Conservation (phyloP, 2,329 filamentous ascomycete species). For the Saccharata proteae region DNA sequence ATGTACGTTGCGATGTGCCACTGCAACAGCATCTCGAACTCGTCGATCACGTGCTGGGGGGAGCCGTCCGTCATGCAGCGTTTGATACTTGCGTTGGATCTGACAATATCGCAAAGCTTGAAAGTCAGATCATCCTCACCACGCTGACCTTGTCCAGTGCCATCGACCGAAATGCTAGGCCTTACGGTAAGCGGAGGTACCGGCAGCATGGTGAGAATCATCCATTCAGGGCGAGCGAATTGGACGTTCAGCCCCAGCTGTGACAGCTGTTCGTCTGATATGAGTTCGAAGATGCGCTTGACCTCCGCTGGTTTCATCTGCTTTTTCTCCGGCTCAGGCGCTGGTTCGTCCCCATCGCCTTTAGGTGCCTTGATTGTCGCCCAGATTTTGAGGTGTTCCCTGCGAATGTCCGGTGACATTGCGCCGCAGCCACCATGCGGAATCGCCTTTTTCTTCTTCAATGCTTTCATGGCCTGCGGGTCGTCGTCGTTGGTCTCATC, state of each 20-base stretch:
- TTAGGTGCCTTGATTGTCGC: constrained; percentile 61
- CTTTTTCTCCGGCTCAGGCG: constrained; percentile 55
- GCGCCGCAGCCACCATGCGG: constrained; percentile 89
- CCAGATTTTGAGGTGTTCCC: constrained; percentile 72
- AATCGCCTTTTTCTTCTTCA: constrained; percentile 36
- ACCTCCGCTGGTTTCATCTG: constrained; percentile 74
- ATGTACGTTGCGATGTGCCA: constrained; percentile 99
- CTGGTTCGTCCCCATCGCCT: constrained; percentile 59
- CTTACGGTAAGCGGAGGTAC: constrained; percentile 93
- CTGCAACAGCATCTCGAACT: constrained; percentile 85
- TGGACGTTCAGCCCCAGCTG: constrained; percentile 89
- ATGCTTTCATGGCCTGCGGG: constrained; percentile 47
- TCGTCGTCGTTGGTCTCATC: constrained; percentile 40
- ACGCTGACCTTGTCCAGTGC: constrained; percentile 79
- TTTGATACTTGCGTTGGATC: constrained; percentile 88
- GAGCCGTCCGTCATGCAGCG: constrained; percentile 86
- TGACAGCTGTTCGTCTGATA: constrained; percentile 66
- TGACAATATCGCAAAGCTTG: constrained; percentile 96
- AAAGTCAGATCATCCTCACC: constrained; percentile 99
- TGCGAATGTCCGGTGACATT: constrained; percentile 73
- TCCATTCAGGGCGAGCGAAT: constrained; percentile 95
- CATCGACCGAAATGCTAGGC: constrained; percentile 94
- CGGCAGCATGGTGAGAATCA: constrained; percentile 88
- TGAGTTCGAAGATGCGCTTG: constrained; percentile 74
- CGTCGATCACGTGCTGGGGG: constrained; percentile 76